A percentile compares a stretch with the other conserved stretches of the same genome.
phyloP scores from a whole-genome alignment of 345 rosid genomes.

The Rhodamnia argentea region DNA sequence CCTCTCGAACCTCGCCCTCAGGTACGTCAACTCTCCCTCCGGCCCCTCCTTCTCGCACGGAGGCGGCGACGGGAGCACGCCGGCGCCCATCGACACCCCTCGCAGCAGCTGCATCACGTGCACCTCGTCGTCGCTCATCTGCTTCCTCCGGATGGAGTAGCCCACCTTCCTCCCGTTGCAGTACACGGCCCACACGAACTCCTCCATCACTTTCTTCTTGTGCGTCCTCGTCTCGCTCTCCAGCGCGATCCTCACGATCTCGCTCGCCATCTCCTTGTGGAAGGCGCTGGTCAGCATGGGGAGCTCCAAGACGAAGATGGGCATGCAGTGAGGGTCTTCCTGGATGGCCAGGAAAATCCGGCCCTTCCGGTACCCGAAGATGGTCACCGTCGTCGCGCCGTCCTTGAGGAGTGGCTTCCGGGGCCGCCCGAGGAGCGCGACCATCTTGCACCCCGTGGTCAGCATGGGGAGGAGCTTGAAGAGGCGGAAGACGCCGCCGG shows the following conservation, averaged over 20 bases:
- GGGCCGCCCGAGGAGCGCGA: conserved; percentile 59
- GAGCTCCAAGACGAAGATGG: conserved; percentile 74
- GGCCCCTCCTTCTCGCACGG: conserved; percentile 35
- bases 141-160: conserved; percentile 78
- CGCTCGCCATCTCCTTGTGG: conserved; percentile 94
- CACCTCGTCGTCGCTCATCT: conserved; percentile 74
- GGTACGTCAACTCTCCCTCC: conserved; percentile 75
- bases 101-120: conserved; percentile 77
- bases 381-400: conserved; percentile 69
- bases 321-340: conserved; percentile 85
- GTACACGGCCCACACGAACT: conserved; percentile 87
- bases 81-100: conserved; percentile 98
- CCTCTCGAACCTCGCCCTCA: conserved; percentile 85
- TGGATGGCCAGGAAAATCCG: conserved; percentile 74
- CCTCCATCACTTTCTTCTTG: conserved; percentile 72
- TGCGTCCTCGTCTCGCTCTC: conserved; percentile 85
- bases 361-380: conserved; percentile 85
- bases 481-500: conserved; percentile 63
- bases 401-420: conserved; percentile 71
- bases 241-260: conserved; percentile 67
- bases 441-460: conserved; percentile 97
- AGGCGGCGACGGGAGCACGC: conserved; percentile 63
- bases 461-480: conserved; percentile 93
- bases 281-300: conserved; percentile 61
- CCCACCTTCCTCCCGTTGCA: conserved; percentile 88